Conservation (phyloP, 306 rosid genomes). For the Vachellia pachyceras region DNA sequence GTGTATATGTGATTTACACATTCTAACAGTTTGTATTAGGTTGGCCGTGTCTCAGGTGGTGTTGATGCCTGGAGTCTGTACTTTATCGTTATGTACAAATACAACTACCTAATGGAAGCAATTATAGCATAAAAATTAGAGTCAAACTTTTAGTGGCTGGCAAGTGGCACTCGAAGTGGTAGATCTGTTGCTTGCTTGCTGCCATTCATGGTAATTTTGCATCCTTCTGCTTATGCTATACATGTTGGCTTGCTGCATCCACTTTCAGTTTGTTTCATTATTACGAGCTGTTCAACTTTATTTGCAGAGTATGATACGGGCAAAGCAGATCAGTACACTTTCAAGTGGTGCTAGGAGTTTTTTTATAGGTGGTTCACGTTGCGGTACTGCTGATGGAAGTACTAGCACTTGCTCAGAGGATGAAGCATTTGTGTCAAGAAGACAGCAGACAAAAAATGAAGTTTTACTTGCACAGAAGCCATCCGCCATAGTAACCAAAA, state of each 20-base stretch:
- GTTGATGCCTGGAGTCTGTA: neutral
- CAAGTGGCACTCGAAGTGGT: conserved; percentile 1
- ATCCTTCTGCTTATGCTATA: conserved; percentile 17
- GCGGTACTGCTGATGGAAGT: conserved; percentile 71
- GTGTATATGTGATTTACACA: too few relatives aligned
- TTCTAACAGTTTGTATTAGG: neutral
- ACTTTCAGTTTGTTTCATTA: neutral
- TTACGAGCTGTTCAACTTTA: conserved; percentile 28
- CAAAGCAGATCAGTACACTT: conserved; percentile 75
- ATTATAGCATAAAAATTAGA: neutral
- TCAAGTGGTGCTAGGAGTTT: conserved; percentile 85
- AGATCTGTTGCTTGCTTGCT: conserved; percentile 16
- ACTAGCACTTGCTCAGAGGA: conserved; percentile 84
- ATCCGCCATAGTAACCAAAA: conserved; percentile 48
- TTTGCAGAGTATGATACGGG: conserved; percentile 74
- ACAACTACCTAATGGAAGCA: neutral
- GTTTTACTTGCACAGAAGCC: conserved; percentile 55
- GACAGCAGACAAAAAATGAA: conserved; percentile 57
- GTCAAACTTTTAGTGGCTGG: neutral
- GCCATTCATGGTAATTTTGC: neutral
- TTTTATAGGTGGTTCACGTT: conserved; percentile 71
- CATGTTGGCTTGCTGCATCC: neutral
- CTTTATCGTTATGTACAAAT: conserved; percentile 3
- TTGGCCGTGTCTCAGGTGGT: neutral
- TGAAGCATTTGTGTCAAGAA: conserved; percentile 69